A percentile compares a stretch with the other conserved stretches of the same genome.
Conservation (phyloP, 495 filamentous ascomycete genomes). For the Penicillium arizonense region DNA sequence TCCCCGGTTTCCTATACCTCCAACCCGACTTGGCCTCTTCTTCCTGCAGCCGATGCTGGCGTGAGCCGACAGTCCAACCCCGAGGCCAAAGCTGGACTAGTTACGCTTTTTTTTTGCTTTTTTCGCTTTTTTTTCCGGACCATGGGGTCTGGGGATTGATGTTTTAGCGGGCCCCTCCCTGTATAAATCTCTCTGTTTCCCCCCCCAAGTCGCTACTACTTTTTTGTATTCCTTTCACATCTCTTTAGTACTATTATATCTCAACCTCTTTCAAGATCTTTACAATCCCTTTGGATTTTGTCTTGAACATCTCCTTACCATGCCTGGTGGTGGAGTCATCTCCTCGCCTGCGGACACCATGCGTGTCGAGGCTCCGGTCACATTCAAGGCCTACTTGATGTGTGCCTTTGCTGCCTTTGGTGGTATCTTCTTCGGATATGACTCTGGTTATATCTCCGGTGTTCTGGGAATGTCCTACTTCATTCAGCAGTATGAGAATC, state of each 20-base stretch:
- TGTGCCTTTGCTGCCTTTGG: too few species aligned
- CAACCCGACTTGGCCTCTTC: slow-evolving; percentile 10
- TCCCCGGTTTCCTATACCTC: slow-evolving; percentile 17
- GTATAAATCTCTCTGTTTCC: background rate
- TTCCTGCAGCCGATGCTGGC: too few species aligned
- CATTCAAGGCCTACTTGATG: too few species aligned
- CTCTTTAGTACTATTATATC: background rate
- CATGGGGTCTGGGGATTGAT: background rate
- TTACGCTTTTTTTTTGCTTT: background rate
- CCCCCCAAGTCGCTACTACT: background rate
- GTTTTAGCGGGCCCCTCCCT: too few species aligned
- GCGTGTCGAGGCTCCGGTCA: too few species aligned
- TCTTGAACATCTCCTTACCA: slow-evolving; percentile 12
- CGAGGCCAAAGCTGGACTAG: background rate
- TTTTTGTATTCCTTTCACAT: background rate
- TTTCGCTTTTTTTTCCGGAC: background rate
- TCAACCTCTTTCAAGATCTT: background rate
- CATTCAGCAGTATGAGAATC: too few species aligned
- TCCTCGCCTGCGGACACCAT: too few species aligned
- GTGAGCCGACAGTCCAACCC: background rate
- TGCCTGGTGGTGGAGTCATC: too few species aligned
- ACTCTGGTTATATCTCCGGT: too few species aligned
- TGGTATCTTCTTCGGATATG: too few species aligned
- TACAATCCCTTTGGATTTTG: background rate
- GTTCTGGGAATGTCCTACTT: too few species aligned